phyloP scores from a whole-genome alignment of 2,329 filamentous ascomycete genomes.

The Zymoseptoria passerinii region DNA sequence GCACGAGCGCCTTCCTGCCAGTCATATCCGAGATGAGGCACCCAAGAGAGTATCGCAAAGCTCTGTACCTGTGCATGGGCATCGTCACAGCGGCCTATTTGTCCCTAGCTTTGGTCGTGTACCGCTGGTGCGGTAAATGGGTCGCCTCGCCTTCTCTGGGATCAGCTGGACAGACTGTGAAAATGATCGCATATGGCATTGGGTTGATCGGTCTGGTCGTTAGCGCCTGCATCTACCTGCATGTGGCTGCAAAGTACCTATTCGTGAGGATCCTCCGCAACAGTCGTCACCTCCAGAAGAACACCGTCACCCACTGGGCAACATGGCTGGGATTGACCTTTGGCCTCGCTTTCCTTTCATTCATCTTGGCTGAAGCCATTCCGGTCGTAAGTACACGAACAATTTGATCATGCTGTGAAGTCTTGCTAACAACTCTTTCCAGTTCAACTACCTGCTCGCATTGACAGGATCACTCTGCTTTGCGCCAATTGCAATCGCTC shows the following conservation, averaged over 20 bases:
- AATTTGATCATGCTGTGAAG: not conserved
- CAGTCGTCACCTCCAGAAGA: slow-evolving; percentile 44
- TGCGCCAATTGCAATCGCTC: slow-evolving; percentile 41
- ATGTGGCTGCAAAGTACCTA: slow-evolving; percentile 47
- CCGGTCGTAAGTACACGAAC: slow-evolving; percentile 32
- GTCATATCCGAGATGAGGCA: slow-evolving; percentile 47
- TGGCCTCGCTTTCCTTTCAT: slow-evolving; percentile 37
- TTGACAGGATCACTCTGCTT: slow-evolving; percentile 45
- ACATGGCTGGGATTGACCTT: slow-evolving; percentile 44
- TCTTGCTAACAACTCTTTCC: not conserved
- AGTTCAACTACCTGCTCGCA: slow-evolving; percentile 45
- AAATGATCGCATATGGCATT: slow-evolving; percentile 55
- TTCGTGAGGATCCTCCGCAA: slow-evolving; percentile 49
- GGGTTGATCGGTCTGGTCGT: slow-evolving; percentile 49
- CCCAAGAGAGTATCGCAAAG: slow-evolving; percentile 52
- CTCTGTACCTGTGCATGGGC: slow-evolving; percentile 51
- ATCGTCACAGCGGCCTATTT: slow-evolving; percentile 51
- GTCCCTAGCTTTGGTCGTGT: slow-evolving; percentile 52
- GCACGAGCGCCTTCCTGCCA: slow-evolving; percentile 53
- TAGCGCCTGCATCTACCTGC: slow-evolving; percentile 40
- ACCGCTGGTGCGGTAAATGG: slow-evolving; percentile 54
- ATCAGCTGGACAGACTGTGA: slow-evolving; percentile 50
- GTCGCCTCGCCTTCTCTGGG: slow-evolving; percentile 55
- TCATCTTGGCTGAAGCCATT: slow-evolving; percentile 46
- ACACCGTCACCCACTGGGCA: slow-evolving; percentile 44